Conservation (phyloP, 805 yeast genomes). For the Candida stauntonica region DNA sequence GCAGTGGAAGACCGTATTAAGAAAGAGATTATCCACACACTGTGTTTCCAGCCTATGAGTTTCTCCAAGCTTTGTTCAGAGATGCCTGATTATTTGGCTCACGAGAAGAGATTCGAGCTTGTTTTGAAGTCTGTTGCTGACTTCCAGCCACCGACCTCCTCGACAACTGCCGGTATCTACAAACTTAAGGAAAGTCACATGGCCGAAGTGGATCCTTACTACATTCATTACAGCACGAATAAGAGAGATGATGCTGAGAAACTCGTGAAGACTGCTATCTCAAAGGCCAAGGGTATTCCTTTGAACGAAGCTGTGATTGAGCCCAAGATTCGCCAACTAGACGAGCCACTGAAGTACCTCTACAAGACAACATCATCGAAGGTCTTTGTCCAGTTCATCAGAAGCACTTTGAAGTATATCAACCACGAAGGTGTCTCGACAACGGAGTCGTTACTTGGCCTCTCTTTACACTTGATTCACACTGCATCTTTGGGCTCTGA, state of each 20-base stretch:
- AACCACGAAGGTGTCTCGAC: slow-evolving; percentile 32
- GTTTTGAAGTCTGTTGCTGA: slow-evolving; percentile 53
- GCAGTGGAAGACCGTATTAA: slow-evolving; percentile 47
- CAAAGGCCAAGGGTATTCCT: slow-evolving; percentile 35
- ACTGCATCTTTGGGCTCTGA: slow-evolving; percentile 40
- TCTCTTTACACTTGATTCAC: slow-evolving; percentile 65
- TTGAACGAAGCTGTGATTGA: slow-evolving; percentile 49
- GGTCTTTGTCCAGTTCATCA: slow-evolving; percentile 50
- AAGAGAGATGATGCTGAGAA: slow-evolving; percentile 80
- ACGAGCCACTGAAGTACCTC: slow-evolving; percentile 39
- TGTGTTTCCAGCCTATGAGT: slow-evolving; percentile 71
- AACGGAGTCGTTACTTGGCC: slow-evolving; percentile 55
- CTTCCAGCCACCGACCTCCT: slow-evolving; percentile 55
- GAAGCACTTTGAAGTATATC: slow-evolving; percentile 40
- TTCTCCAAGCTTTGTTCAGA: slow-evolving; percentile 65
- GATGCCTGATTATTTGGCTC: slow-evolving; percentile 71
- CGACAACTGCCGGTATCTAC: slow-evolving; percentile 59
- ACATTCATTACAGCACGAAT: slow-evolving; percentile 70
- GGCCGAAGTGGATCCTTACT: slow-evolving; percentile 72
- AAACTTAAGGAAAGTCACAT: slow-evolving; percentile 54
- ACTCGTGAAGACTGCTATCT: slow-evolving; percentile 47
- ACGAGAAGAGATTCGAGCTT: slow-evolving; percentile 71
- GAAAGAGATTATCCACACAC: slow-evolving; percentile 73
- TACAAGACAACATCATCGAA: slow-evolving; percentile 49
- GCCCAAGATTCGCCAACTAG: slow-evolving; percentile 42